Evolutionary conservation across 768 basidiomycete species (phyloP), one percentile per base, ranked within the genome.

Genomic region (Agaricus subrufescens): DNA sequence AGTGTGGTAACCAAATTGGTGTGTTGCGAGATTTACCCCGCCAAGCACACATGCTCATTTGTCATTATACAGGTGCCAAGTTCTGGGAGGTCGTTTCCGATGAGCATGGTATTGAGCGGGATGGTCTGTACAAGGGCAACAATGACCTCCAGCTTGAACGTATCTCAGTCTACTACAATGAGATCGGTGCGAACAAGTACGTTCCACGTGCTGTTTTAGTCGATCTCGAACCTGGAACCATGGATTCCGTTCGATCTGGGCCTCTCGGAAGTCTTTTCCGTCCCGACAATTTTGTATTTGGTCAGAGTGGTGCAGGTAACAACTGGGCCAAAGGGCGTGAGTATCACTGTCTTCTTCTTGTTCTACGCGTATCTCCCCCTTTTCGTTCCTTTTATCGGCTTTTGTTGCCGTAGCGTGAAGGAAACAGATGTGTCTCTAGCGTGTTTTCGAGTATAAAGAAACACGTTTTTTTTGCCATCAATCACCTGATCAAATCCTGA

Each of bases 1-100:
- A 83, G 92, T 98, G 96, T 73, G 96, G 96, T 83, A 98, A 98
- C 91, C 95, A 98, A 82, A 96, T 97, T 72, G 95, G 95, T 94
- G 64, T 63, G 85, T 68, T 62, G 66, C 63, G 58, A 65, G 60
- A 58, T 40, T 37, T 50, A 48, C 58, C 56, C 61, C 50, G 60
- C 51, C 60, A 52, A 60, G 56, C 55, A 66, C 52, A 62, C 58
- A 45, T 4, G 40, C 38, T n/a, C 47, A 58, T 52, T 46, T 62
- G 45, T 62, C 57, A 56, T 27, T 50, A 29, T 54, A 39, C 66
- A 91, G 91, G 91, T 87, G 88, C 90, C 76, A 90, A 90, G 73
- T 91, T 93, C 83, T 95, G 94, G 94, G 94, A 97, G 77, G 92
- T 94, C 70, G 88, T 98, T 69, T 96, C 93, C 52, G 95, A 98